phyloP scores from a whole-genome alignment of 192 early-diverging fungal genomes.

The Coemansia sp. region DNA sequence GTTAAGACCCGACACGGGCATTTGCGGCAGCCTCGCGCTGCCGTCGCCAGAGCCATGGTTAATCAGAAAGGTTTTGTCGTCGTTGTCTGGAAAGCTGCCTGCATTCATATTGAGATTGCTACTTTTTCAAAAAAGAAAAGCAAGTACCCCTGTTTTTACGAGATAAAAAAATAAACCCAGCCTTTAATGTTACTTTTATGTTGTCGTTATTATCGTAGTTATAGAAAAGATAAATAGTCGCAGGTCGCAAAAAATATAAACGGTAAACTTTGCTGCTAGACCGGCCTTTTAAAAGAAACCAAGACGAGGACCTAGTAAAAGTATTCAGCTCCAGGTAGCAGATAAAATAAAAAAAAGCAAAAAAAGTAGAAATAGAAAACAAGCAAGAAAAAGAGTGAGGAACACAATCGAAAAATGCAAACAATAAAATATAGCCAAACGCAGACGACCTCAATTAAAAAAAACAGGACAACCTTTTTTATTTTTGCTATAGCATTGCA shows the following conservation, averaged over 20 bases:
- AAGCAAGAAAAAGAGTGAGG: background rate
- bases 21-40: constrained; percentile 15
- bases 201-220: background rate
- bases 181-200: background rate
- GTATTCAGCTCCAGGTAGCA: background rate
- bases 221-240: too few relatives aligned
- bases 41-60: constrained; percentile 9
- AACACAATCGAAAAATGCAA: background rate
- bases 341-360: background rate
- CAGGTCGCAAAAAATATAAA: too few relatives aligned
- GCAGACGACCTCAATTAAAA: too few relatives aligned
- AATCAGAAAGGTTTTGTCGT: constrained; percentile 38
- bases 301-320: background rate
- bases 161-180: background rate
- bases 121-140: background rate
- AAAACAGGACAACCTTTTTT: background rate
- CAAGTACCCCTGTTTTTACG: background rate
- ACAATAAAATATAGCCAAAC: background rate
- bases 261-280: background rate
- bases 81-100: constrained; percentile 7
- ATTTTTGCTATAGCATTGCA: too few relatives aligned
- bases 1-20: constrained; percentile 28
- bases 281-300: background rate
- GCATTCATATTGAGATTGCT: constrained; percentile 8
- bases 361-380: background rate